Conservation (phyloP, 805 yeast species). For the Kuraishia borneana region DNA sequence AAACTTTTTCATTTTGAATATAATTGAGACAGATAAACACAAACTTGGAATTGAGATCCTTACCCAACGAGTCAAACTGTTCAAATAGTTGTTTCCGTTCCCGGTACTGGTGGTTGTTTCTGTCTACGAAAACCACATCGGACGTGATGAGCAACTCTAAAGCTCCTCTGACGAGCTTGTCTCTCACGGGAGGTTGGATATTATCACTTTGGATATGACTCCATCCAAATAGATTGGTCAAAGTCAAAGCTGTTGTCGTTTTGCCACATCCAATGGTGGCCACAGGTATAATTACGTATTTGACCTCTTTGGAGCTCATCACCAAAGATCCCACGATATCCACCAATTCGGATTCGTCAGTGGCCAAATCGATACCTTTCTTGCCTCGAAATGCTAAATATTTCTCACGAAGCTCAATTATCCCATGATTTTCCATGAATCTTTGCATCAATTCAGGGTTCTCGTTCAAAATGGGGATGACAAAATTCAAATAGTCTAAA, state of each 20-base stretch:
- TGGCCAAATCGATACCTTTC: constrained; percentile 44
- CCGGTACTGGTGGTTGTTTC: constrained; percentile 65
- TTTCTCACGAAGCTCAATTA: constrained; percentile 57
- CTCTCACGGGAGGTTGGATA: constrained; percentile 34
- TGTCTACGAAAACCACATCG: constrained; percentile 59
- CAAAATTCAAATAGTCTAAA: constrained; percentile 58
- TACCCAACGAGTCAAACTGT: constrained; percentile 32
- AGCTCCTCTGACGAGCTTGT: constrained; percentile 35
- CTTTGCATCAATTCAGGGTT: constrained; percentile 34
- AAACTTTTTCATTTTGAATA: constrained; percentile 27
- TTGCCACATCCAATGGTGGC: constrained; percentile 95
- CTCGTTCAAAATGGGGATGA: constrained; percentile 37
- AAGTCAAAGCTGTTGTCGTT: constrained; percentile 64
- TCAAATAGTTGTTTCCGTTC: constrained; percentile 63
- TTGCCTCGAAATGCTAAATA: constrained; percentile 46
- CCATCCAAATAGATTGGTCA: constrained; percentile 52
- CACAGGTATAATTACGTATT: constrained; percentile 65
- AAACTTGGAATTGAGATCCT: constrained; percentile 33
- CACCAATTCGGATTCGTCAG: constrained; percentile 29
- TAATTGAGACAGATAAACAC: constrained; percentile 64
- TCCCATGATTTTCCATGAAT: constrained; percentile 52
- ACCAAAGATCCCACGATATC: constrained; percentile 10
- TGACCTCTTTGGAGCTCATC: constrained; percentile 17
- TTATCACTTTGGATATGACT: constrained; percentile 79
- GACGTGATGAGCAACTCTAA: constrained; percentile 26